Evolutionary conservation across 2,329 filamentous ascomycete genomes (phyloP), one percentile per base, ranked within the genome.

Genomic region (Herpomyces periplanetae): DNA sequence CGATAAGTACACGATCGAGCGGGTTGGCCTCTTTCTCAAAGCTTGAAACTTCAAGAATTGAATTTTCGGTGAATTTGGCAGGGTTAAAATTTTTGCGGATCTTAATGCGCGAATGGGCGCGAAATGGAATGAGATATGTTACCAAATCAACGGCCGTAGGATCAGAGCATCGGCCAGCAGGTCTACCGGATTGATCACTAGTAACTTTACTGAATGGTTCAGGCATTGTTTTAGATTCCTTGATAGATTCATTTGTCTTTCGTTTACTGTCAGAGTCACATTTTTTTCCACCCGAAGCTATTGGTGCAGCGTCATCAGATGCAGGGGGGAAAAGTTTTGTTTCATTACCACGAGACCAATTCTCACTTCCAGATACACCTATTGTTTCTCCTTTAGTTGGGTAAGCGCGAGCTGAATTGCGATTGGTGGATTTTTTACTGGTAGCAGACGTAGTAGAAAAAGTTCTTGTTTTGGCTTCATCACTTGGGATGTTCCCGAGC

Each of bases 1-100:
- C 64, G 19, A 75, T 75, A 13, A 96, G 50, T 26, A 73, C 84
- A 27, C 84, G 65, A 34, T 96, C 80, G 25, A 88, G 61, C 41
- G 91, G 80, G 33, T 96, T 80, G 31, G 91, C 91, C 3, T 87
- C 71, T 42, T 91, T 91, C 49, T 87, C 87, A 26, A 91, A 49
- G 22, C 71, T 57, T 19, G 80, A 75, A 33, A 96, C 80, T 29
- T 87, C 69, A 46, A 87, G 65, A 30, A 87, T 59, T 16, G 61
- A 52, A 27, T 75, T 63, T 22, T 68, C 56, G 14, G 62, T 59
- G 36, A 91, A 60, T 19, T 47, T 40, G 3, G 60, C 48, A 8
- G 52, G 49, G 11, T n/a, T n/a, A 47, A 36, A 23, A 55, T 45
- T 7, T 49, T 39, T 23, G 47, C 39, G 24, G 47, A 38, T 26